Evolutionary conservation across 495 filamentous ascomycete genomes (phyloP), one percentile per base, ranked within the genome.

Genomic region (Rusavskia elegans): DNA sequence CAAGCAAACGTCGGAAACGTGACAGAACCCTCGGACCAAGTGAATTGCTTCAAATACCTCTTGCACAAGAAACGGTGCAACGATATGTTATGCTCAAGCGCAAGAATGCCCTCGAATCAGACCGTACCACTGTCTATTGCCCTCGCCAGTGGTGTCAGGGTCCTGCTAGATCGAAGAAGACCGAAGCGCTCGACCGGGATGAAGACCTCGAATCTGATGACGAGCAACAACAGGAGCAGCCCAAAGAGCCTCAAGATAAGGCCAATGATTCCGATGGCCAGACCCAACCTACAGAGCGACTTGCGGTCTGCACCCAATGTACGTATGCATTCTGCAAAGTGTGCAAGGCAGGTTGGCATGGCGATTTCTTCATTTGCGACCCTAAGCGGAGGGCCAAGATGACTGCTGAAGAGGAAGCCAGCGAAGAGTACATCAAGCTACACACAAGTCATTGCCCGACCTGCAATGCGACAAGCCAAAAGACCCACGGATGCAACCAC

Each of bases 401-500:
- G 30, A 83, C 85, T 0, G 81, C 72, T 50, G 92, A 95, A 61
- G 92, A 98, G 53, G 76, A 84, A 50, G 86, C 86, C 1, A 85
- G 84, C 4, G 71, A 89, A 50, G 82, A 90, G 39, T 98, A 89
- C 61, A 69, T 98, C 54, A 72, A 71, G 38, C 55, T 78, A 35
- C 81, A 95, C 68, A 93, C 90, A 0, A 85, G 87, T 0, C 78
- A 81, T 10, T 98, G 92, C 61, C 92, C 92, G n/a, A 89, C 85
- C 4, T 98, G 92, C 64, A 75, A 68, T n/a, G 78, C 83, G 2
- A 86, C 85, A 0, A 81, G 80, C 20, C 85, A 96, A 59, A 98
- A 98, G 68, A 84, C 81, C 13, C 80, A 86, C 59, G 92, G 92
- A 32, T 98, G 92, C 78, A 98, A 98, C 64, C 92, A 98, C 62